A percentile compares a stretch with the other conserved stretches of the same genome.
Evolutionary conservation across 2,329 filamentous ascomycete genomes (phyloP).

Genomic region (Xylariaceae sp.): DNA sequence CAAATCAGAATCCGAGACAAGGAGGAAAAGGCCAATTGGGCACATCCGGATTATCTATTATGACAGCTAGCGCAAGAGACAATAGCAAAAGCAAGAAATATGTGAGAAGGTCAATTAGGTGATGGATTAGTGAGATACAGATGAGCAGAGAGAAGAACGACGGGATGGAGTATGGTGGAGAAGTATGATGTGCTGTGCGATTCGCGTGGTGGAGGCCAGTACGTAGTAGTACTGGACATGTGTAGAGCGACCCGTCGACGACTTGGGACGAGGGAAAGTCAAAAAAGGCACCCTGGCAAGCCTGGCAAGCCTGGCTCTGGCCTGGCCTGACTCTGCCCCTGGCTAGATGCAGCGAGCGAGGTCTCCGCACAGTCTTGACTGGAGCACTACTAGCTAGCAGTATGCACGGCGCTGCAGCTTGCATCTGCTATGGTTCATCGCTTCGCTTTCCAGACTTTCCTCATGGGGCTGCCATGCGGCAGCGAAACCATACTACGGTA

Average conservation of each 20-base stretch:
- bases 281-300: no score
- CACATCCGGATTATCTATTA: slow-evolving; percentile 12
- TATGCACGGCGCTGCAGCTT: no score
- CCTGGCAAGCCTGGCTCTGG: no score
- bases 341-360: no score
- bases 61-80: slow-evolving; percentile 5
- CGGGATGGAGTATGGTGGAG: slow-evolving; percentile 5
- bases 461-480: slow-evolving; percentile 12
- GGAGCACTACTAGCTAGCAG: no score
- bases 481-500: no score
- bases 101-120: slow-evolving; percentile 1
- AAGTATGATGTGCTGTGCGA: slow-evolving; percentile 3
- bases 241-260: no score
- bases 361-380: no score
- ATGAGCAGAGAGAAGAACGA: background rate
- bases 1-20: slow-evolving; percentile 4
- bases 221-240: no score
- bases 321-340: no score
- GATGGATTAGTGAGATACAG: background rate
- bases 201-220: slow-evolving; percentile 11
- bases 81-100: slow-evolving; percentile 9
- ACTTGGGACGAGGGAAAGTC: no score
- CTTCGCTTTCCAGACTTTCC: slow-evolving; percentile 15
- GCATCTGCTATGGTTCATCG: no score
- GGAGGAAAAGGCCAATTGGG: slow-evolving; percentile 22